These are phyloP conservation scores for Tuber microsphaerosporum DNA, from an alignment of 495 filamentous ascomycete species.

Conservation along the genomic window DNA sequence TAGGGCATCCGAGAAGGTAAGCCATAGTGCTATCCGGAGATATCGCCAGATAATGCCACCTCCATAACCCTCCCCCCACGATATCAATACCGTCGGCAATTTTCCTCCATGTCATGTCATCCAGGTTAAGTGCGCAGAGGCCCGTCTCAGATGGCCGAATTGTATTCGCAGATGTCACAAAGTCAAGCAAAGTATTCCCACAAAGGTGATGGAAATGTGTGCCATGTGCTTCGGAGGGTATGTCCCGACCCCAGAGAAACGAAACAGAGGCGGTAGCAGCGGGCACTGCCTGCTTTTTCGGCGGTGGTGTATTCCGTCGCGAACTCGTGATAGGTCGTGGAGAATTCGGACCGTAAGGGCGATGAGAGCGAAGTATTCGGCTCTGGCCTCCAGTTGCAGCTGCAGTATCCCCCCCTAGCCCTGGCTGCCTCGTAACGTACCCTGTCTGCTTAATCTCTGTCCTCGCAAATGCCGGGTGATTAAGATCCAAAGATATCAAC, in stretches of 20 bases:
- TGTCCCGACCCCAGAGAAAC: slow-evolving; percentile 79
- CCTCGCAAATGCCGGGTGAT: slow-evolving; percentile 65
- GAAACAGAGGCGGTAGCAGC: slow-evolving; percentile 82
- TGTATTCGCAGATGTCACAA: slow-evolving; percentile 84
- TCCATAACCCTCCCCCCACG: slow-evolving; percentile 68
- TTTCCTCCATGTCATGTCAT: slow-evolving; percentile 82
- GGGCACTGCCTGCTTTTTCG: slow-evolving; percentile 43
- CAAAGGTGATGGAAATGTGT: slow-evolving; percentile 93
- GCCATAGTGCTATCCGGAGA: slow-evolving; percentile 89
- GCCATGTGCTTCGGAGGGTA: slow-evolving; percentile 79
- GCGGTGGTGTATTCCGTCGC: slow-evolving; percentile 46
- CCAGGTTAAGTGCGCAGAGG: slow-evolving; percentile 76
- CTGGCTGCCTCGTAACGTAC: slow-evolving; percentile 34
- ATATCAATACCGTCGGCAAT: slow-evolving; percentile 88
- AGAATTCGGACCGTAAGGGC: slow-evolving; percentile 43
- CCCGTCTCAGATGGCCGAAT: slow-evolving; percentile 79
- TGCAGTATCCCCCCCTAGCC: slow-evolving; percentile 19
- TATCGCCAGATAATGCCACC: slow-evolving; percentile 96
- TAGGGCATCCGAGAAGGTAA: slow-evolving; percentile 88
- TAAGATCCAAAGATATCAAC: slow-evolving; percentile 93
- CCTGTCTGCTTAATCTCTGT: slow-evolving; percentile 36
- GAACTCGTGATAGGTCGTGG: slow-evolving; percentile 46
- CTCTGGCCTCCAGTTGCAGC: slow-evolving; percentile 34
- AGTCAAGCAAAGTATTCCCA: slow-evolving; percentile 84
- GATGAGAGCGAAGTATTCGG: slow-evolving; percentile 39